Percentiles rank a stretch among this genome's conserved stretches.
phyloP scores from a whole-genome alignment of 139 green algal species.

The Trebouxia sp. region DNA sequence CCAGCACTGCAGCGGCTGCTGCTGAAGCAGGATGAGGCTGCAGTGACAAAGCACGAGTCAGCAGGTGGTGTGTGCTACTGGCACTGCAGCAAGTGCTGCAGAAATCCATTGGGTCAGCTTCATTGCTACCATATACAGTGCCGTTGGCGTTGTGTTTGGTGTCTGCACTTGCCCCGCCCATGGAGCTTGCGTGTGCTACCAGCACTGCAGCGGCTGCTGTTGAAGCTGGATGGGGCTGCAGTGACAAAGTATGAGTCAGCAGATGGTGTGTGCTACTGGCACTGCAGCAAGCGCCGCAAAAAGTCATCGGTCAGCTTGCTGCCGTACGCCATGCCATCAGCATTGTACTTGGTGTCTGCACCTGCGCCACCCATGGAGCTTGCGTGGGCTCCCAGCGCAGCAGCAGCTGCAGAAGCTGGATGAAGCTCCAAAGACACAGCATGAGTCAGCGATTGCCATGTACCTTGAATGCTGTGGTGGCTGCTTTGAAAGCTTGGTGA shows the following conservation, averaged over 20 bases:
- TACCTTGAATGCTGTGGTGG: no score
- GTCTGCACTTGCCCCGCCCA: not conserved
- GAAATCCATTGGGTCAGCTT: not conserved
- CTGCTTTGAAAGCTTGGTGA: no score
- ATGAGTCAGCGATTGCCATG: not conserved
- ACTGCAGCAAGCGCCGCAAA: not conserved
- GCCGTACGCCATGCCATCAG: no score
- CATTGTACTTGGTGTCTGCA: slow-evolving; percentile 2
- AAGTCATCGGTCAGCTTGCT: no score
- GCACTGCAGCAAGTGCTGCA: not conserved
- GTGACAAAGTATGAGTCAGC: not conserved
- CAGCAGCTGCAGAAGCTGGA: slow-evolving; percentile 21
- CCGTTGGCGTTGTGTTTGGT: not conserved
- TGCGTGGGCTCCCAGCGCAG: slow-evolving; percentile 1
- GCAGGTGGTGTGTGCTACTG: no score
- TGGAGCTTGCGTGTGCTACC: not conserved
- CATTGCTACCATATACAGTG: not conserved
- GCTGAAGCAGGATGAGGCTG: slow-evolving; percentile 21
- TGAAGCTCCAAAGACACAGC: not conserved
- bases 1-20: slow-evolving; percentile 18
- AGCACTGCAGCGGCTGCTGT: slow-evolving; percentile 18
- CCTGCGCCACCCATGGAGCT: not conserved
- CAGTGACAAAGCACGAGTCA: not conserved
- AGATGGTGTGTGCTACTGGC: not conserved
- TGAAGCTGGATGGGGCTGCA: slow-evolving; percentile 23